Percentiles rank a stretch among this genome's conserved stretches.
Evolutionary conservation across 2,329 filamentous ascomycete genomes (phyloP).

Genomic region (Cercospora sp.): DNA sequence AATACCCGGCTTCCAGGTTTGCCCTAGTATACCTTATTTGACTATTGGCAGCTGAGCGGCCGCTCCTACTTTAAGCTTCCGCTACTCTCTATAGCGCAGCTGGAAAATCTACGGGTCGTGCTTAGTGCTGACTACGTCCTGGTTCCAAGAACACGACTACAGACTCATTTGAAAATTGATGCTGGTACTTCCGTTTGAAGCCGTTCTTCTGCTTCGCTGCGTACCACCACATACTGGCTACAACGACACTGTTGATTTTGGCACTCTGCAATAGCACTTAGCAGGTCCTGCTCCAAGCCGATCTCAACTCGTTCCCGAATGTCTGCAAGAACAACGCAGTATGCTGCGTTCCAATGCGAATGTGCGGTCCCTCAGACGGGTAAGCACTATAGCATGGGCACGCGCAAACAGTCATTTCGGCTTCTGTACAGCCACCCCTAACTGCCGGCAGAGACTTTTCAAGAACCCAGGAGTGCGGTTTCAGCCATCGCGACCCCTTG

Average conservation of each 20-base stretch:
- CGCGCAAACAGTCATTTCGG: neutral
- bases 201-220: neutral
- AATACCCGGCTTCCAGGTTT: neutral
- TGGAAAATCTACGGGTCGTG: neutral
- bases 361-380: neutral
- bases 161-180: neutral
- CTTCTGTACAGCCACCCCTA: neutral
- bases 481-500: neutral
- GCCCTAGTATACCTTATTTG: neutral
- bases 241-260: too few species aligned
- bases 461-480: neutral
- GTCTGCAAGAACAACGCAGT: neutral
- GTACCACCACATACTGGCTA: too few species aligned
- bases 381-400: neutral
- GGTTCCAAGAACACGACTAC: neutral
- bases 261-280: too few species aligned
- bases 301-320: too few species aligned
- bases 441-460: neutral
- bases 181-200: neutral
- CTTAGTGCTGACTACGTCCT: neutral
- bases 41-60: neutral
- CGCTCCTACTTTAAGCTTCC: neutral
- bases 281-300: too few species aligned
- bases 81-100: neutral
- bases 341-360: neutral